Conservation (phyloP, 2,329 filamentous ascomycete genomes). For the Corniculantispora saksenae region DNA sequence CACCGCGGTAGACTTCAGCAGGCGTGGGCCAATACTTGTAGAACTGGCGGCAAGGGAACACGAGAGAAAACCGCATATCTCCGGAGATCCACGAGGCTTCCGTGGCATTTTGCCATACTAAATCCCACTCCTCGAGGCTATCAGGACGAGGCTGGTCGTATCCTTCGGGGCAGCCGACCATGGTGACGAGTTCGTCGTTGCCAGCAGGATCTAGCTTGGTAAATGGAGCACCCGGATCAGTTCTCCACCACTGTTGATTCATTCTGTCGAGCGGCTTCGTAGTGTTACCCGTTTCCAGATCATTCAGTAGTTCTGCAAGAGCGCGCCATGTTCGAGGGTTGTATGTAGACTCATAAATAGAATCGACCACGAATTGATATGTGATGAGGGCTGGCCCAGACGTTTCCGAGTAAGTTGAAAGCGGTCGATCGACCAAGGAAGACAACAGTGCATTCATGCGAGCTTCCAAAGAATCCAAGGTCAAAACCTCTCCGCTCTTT, state of each 20-base stretch:
- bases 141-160: constrained; percentile 44
- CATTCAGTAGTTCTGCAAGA: constrained; percentile 42
- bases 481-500: constrained; percentile 30
- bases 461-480: constrained; percentile 36
- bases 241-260: constrained; percentile 43
- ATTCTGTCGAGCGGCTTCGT: constrained; percentile 43
- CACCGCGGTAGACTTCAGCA: constrained; percentile 49
- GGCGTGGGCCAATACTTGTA: constrained; percentile 45
- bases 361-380: constrained; percentile 42
- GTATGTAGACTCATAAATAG: constrained; percentile 46
- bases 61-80: constrained; percentile 46
- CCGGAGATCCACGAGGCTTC: constrained; percentile 46
- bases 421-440: constrained; percentile 40
- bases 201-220: constrained; percentile 31
- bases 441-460: constrained; percentile 42
- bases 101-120: constrained; percentile 51
- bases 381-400: constrained; percentile 48
- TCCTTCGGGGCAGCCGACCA: constrained; percentile 49
- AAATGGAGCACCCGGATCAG: constrained; percentile 37
- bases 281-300: constrained; percentile 47
- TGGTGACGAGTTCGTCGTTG: constrained; percentile 37
- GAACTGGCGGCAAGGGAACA: constrained; percentile 50
- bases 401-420: constrained; percentile 38
- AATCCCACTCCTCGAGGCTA: constrained; percentile 47
- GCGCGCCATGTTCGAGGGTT: constrained; percentile 41